Conservation (phyloP, 768 basidiomycete genomes). For the Russula dissimulans region DNA sequence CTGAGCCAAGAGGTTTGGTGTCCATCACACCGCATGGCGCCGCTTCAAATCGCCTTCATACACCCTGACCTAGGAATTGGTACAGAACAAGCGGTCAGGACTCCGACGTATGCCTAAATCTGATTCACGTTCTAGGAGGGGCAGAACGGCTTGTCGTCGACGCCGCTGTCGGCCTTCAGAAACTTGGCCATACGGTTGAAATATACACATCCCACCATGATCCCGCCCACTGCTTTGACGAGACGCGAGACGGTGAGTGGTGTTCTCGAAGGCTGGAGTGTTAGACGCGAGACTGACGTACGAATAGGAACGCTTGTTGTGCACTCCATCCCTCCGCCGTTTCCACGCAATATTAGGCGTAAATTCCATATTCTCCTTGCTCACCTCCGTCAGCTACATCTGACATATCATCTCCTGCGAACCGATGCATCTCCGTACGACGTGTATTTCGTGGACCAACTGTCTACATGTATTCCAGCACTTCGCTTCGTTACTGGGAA, state of each 20-base stretch:
- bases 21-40: background rate
- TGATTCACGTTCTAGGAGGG: constrained; percentile 49
- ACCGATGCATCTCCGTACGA: constrained; percentile 50
- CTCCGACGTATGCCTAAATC: background rate
- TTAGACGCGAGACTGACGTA: background rate
- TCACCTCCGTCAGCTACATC: constrained; percentile 79
- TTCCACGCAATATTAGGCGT: constrained; percentile 72
- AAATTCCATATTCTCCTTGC: constrained; percentile 86
- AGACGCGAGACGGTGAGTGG: constrained; percentile 76
- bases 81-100: constrained; percentile 25
- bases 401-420: constrained; percentile 55
- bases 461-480: constrained; percentile 85
- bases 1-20: background rate
- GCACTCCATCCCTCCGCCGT: constrained; percentile 58
- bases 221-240: constrained; percentile 80
- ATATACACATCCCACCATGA: constrained; percentile 95
- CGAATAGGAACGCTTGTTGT: constrained; percentile 68
- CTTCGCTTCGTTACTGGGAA: constrained; percentile 55
- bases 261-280: background rate
- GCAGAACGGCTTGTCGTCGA: constrained; percentile 95
- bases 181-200: constrained; percentile 73
- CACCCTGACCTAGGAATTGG: constrained; percentile 96
- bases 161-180: constrained; percentile 82
- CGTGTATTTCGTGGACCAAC: constrained; percentile 90
- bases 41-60: constrained; percentile 64